Conservation (phyloP, 495 filamentous ascomycete genomes). For the Penicillium manginii region DNA sequence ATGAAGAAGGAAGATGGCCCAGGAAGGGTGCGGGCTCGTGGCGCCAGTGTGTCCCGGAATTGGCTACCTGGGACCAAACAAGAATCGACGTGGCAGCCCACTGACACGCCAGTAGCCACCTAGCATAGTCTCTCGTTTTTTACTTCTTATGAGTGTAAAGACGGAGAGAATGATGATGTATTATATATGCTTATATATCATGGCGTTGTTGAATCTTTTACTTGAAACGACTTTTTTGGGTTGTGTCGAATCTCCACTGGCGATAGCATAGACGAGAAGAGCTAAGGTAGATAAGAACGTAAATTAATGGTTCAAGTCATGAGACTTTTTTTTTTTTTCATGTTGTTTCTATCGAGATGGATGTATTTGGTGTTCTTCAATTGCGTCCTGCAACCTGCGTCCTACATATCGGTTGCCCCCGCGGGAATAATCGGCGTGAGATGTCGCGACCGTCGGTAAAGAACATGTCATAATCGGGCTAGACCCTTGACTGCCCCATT, state of each 20-base stretch:
- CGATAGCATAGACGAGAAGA: conserved; percentile 11
- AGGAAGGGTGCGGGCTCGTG: conserved; percentile 54
- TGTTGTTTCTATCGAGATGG: not conserved
- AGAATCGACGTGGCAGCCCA: conserved; percentile 78
- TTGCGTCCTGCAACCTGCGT: not conserved
- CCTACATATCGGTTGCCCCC: not conserved
- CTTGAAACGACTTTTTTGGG: not conserved
- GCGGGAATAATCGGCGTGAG: not conserved
- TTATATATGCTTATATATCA: conserved; percentile 12
- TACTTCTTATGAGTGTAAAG: not conserved
- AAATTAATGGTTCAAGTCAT: conserved; percentile 13
- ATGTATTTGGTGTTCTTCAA: not conserved
- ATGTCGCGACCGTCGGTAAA: conserved; percentile 69
- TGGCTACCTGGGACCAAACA: conserved; percentile 79
- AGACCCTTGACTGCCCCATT: conserved; percentile 66
- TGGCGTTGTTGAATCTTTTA: conserved; percentile 12
- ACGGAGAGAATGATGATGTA: conserved; percentile 17
- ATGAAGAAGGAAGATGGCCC: conserved; percentile 66
- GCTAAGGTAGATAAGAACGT: conserved; percentile 11
- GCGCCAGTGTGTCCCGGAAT: conserved; percentile 55
- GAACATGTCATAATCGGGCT: conserved; percentile 58
- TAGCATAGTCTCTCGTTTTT: conserved; percentile 10
- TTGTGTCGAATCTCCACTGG: not conserved
- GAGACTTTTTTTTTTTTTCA: not conserved
- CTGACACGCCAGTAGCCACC: conserved; percentile 41